Base-by-base conservation (phyloP, 2,329 filamentous ascomycete species). In the Colletotrichum nymphaeae region DNA sequence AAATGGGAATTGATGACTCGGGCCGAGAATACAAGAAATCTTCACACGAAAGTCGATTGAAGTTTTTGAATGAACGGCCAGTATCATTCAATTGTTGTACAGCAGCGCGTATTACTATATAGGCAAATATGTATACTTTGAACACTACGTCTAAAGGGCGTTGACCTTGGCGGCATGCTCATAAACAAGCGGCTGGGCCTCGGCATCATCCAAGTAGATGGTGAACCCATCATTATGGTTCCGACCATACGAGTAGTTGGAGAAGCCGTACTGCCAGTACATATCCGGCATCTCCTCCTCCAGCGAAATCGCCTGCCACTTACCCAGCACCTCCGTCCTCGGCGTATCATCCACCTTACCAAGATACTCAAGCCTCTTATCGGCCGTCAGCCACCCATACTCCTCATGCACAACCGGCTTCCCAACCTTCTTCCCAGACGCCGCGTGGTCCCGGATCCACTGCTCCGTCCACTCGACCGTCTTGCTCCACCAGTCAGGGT, bases 181-280 rank as follows among this genome's bases (percentile, higher is more conserved):
- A 71, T 86, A 86, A 0, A 88, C 81, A 58, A 88, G 75, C 12
- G 78, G 74, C 76, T 84, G 77, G 1, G 86, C 86, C 78, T 89
- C 83, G 3, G 83, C 81, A 14, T 87, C 84, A 30, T 90, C 88
- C 35, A 89, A 75, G 75, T 83, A 90, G 62, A 90, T 89, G 1
- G 88, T 90, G 77, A 90, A 90, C 0, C 88, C 88, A 66, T 90
- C 88, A 56, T 90, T 81, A 63, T 90, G 81, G 77, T 90, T 90
- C 55, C 84, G 82, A 0, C 88, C 88, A 52, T 88, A 89, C 4
- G 87, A 88, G 76, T 85, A 89, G 0, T 81, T 82, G 5, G 82
- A 84, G 75, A 81, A 89, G 0, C 88, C 88, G 75, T 83, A 89
- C 74, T 90, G 88, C 88, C 88, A 90, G 79, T 85, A 90, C 83